Conservation (phyloP, 768 basidiomycete genomes). For the Sarcodon sp. region DNA sequence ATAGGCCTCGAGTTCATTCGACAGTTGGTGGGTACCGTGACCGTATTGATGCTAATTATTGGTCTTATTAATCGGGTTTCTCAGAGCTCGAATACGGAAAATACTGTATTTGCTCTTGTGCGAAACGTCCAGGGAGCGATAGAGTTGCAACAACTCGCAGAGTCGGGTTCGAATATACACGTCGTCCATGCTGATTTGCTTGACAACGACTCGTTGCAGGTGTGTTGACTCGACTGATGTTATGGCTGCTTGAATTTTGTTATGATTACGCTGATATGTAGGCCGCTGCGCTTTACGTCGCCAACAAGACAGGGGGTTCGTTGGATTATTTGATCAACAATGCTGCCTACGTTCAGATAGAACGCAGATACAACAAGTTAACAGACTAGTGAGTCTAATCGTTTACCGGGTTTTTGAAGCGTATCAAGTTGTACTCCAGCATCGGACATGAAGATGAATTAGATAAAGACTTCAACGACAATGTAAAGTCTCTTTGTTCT, state of each 20-base stretch:
- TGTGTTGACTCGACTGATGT: slow-evolving; percentile 4
- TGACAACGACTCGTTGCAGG: slow-evolving; percentile 16
- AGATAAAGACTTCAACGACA: slow-evolving; percentile 10
- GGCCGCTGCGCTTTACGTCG: slow-evolving; percentile 16
- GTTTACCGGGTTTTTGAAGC: neutral
- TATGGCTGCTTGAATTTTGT: neutral
- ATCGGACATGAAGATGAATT: slow-evolving; percentile 8
- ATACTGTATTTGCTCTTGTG: slow-evolving; percentile 12
- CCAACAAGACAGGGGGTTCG: slow-evolving; percentile 17
- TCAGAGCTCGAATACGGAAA: slow-evolving; percentile 7
- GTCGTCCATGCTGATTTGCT: slow-evolving; percentile 24
- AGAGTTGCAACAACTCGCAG: slow-evolving; percentile 5
- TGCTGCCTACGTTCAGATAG: slow-evolving; percentile 12
- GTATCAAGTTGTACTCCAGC: slow-evolving; percentile 3
- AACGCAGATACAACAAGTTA: slow-evolving; percentile 4
- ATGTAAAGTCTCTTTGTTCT: slow-evolving; percentile 4
- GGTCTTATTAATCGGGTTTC: neutral
- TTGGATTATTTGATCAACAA: slow-evolving; percentile 27
- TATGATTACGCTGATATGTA: neutral
- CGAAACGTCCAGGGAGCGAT: slow-evolving; percentile 8
- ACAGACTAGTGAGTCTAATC: slow-evolving; percentile 11
- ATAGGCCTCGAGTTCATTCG: slow-evolving; percentile 15
- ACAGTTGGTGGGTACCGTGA: slow-evolving; percentile 8
- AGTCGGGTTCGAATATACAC: slow-evolving; percentile 15
- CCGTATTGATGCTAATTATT: neutral